Evolutionary conservation across 768 basidiomycete species (phyloP), one percentile per base, ranked within the genome.

Genomic region (Kwoniella europaea): DNA sequence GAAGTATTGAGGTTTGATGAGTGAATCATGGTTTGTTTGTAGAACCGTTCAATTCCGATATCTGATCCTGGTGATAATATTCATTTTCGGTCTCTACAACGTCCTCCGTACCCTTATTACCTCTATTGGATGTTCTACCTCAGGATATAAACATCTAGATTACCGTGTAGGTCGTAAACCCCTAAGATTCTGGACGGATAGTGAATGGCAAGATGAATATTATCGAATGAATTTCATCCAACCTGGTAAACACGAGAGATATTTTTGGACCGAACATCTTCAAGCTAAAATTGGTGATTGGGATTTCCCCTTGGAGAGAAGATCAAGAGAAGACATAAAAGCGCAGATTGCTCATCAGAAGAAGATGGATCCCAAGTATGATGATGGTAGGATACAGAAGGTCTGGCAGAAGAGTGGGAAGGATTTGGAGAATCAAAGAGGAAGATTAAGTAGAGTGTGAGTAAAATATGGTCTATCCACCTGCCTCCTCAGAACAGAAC

Each of bases 31-130:
- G 41, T 15, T 10, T 16, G 9, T 22, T 7, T 13, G 22, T 44
- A 78, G 76, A 10, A 41, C 60, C 53, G 24, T 75, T 16, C 73
- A 65, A 22, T 24, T 69, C 24, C 68, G 76, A 53, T 78, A 77
- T 59, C n/a, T 71, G 16, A 12, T 69, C 29, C 72, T 78, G 16
- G n/a, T 68, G 22, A 10, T 63, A 24, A 73, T 78, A 62, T 67
- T 78, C 74, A 22, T 71, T 16, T 55, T 64, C 24, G 79, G 79
- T 3, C 18, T 69, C 0, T 80, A 76, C 74, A 80, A 80, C 62
- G 69, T 77, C 61, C 43, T 76, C 24, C 70, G 76, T 5, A 65
- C 67, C 4, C 29, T 69, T 12, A 44, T 77, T 12, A 29, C 71
- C 50, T 27, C 61, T 1, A 13, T 64, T 4, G 67, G 65, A 27